A percentile compares a stretch with the other conserved stretches of the same genome.
Evolutionary conservation across 768 basidiomycete species (phyloP).

Genomic region (Kwoniella shandongensis): DNA sequence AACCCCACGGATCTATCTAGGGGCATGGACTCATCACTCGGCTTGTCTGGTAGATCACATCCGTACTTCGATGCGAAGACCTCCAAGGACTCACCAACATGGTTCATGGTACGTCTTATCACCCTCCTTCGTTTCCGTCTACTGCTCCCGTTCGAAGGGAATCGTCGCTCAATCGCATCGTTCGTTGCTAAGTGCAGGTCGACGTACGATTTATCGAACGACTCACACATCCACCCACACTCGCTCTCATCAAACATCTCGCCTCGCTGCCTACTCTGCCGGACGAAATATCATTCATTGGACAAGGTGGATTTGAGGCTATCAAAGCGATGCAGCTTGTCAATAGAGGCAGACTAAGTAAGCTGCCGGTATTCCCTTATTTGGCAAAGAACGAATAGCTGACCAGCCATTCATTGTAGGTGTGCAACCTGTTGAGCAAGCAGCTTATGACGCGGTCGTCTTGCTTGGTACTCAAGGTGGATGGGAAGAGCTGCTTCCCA

Average conservation of each 20-base stretch:
- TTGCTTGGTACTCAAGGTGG: conserved; percentile 71
- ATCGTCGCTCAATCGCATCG: background rate
- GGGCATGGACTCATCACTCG: background rate
- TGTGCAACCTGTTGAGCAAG: conserved; percentile 73
- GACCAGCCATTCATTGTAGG: conserved; percentile 22
- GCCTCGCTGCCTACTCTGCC: conserved; percentile 58
- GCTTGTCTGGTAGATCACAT: conserved; percentile 58
- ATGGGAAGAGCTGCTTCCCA: conserved; percentile 60
- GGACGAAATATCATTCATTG: conserved; percentile 67
- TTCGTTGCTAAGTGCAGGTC: conserved; percentile 24
- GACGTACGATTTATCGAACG: conserved; percentile 62
- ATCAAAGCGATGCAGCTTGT: conserved; percentile 72
- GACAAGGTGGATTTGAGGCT: conserved; percentile 61
- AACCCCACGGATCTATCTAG: too few species aligned
- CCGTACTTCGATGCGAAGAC: conserved; percentile 67
- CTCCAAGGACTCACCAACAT: conserved; percentile 70
- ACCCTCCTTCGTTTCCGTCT: too few species aligned
- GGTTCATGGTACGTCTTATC: conserved; percentile 83
- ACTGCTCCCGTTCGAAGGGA: background rate
- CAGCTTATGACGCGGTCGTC: conserved; percentile 66
- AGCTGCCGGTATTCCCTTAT: conserved; percentile 11
- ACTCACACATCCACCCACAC: conserved; percentile 70
- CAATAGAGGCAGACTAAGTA: conserved; percentile 73
- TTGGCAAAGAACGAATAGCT: background rate
- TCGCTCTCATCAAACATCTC: conserved; percentile 70